Evolutionary conservation across 2,329 filamentous ascomycete genomes (phyloP), one percentile per base, ranked within the genome.

Genomic region (Aspergillus pseudoviridinutans): DNA sequence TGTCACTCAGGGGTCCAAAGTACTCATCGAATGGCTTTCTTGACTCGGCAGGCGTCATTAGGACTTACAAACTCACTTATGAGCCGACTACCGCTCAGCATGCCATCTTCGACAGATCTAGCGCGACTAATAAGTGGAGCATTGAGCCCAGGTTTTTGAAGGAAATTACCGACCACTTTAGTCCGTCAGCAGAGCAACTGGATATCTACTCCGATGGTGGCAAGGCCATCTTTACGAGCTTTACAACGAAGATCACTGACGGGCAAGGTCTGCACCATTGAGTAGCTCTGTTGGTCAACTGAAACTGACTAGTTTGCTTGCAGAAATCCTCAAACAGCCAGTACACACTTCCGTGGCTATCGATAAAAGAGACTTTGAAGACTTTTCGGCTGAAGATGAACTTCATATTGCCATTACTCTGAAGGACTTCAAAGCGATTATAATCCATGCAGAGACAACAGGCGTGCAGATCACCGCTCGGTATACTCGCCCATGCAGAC

Each of bases 361-460:
- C 42, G 83, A 86, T 63, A 84, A 78, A 24, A 78, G 79, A 58
- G 85, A 87, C 59, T 88, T 88, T 61, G 82, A 86, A 52, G 75
- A 82, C 51, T 87, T 85, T 63, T 73, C 76, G 24, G 82, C 84
- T 42, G 80, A 85, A 65, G 79, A 85, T 54, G 79, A 80, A 42
- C 73, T 87, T 56, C 85, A 87, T 63, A 80, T 87, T 61, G 80
- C 84, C 51, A 86, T 87, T 61, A 85, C 79, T 64, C 80, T 87
- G 56, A 87, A 85, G 67, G 85, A 88, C 67, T 88, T 88, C 76
- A 85, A 84, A 66, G 82, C 85, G 7, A 83, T 86, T 27, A 82
- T 87, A 25, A 75, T 79, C 1, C 85, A 88, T 67, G 85, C 85
- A 6, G 84, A 86, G 60, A 82, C 82, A 1, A 73, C 85, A 32